Conservation (phyloP, 108 stramenopile genomes). For the Stephanodiscus minutulus region DNA sequence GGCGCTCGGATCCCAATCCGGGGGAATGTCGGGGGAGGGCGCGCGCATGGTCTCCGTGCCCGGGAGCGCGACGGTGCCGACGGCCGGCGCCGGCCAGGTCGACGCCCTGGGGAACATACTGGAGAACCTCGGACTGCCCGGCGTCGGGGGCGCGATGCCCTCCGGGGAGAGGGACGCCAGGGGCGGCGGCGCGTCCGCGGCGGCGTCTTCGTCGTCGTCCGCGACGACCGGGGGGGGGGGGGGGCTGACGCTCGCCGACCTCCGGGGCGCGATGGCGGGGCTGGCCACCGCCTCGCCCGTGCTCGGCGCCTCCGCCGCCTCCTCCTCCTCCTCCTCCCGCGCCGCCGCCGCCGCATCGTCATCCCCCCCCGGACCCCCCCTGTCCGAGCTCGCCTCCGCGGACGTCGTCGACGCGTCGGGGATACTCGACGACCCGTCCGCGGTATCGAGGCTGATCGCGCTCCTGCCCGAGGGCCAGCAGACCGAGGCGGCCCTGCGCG, state of each 20-base stretch:
- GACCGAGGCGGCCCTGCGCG: constrained; percentile 58
- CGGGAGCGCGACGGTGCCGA: constrained; percentile 43
- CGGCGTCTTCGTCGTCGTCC: not conserved
- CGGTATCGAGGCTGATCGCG: constrained; percentile 55
- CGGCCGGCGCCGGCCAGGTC: constrained; percentile 62
- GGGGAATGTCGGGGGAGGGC: constrained; percentile 5
- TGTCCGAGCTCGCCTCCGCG: constrained; percentile 69
- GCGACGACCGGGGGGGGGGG: constrained; percentile 29
- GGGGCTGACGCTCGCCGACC: constrained; percentile 70
- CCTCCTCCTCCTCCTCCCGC: not conserved
- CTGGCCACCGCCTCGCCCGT: constrained; percentile 50
- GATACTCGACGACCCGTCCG: constrained; percentile 58
- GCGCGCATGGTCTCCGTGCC: constrained; percentile 31
- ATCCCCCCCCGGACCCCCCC: constrained; percentile 39
- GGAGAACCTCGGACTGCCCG: constrained; percentile 85
- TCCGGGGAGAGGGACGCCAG: constrained; percentile 39
- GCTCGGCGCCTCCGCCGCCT: constrained; percentile 11
- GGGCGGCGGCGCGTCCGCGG: constrained; percentile 11
- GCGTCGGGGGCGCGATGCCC: constrained; percentile 22
- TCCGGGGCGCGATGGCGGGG: constrained; percentile 83
- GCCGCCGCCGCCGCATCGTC: not conserved
- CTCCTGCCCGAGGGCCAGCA: constrained; percentile 78
- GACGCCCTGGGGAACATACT: constrained; percentile 83
- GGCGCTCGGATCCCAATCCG: constrained; percentile 24
- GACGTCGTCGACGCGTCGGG: constrained; percentile 48